phyloP scores from a whole-genome alignment of 176 grass and related monocot genomes.

The Bolboschoenus planiculmis region DNA sequence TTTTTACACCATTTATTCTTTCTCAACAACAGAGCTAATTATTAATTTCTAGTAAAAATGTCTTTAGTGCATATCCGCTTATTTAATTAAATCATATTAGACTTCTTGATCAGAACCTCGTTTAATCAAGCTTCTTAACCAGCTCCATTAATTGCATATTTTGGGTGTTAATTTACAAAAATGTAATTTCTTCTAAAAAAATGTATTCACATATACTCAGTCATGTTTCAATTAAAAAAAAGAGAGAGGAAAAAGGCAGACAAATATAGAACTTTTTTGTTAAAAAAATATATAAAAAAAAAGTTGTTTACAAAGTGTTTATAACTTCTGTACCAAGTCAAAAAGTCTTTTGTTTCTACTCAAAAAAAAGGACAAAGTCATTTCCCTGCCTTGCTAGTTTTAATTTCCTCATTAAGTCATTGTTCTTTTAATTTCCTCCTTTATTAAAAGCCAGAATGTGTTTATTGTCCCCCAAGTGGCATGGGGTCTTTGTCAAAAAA shows the following conservation, averaged over 20 bases:
- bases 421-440: background rate
- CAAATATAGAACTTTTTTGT: background rate
- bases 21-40: background rate
- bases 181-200: background rate
- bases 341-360: too few relatives aligned
- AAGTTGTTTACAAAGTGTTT: background rate
- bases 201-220: background rate
- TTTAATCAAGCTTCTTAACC: background rate
- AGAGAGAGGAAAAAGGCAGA: background rate
- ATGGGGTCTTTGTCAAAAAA: background rate
- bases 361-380: background rate
- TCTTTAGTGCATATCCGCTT: background rate
- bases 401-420: background rate
- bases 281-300: background rate
- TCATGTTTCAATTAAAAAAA: background rate
- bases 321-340: background rate
- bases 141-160: background rate
- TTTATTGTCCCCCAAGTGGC: background rate
- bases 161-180: background rate
- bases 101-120: background rate
- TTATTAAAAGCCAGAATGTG: background rate
- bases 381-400: background rate
- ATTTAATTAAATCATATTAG: background rate
- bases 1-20: background rate
- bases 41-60: background rate